phyloP scores from a whole-genome alignment of 345 rosid genomes.

The Aurinia saxatilis region DNA sequence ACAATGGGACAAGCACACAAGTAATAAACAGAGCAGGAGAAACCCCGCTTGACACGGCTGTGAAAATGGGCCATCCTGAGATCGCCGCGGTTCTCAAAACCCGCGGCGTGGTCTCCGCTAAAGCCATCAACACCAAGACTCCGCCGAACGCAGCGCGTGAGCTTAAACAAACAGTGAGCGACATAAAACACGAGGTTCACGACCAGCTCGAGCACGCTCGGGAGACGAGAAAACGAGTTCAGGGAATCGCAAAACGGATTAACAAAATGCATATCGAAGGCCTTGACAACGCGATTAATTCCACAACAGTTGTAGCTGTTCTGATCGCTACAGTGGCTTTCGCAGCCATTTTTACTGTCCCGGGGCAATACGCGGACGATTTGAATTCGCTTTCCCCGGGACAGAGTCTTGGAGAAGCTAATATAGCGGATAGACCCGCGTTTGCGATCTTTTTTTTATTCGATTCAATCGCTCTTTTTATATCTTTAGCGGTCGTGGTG shows the following conservation, averaged over 20 bases:
- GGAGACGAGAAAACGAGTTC: conserved; percentile 77
- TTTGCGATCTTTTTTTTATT: conserved; percentile 79
- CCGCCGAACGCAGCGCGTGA: conserved; percentile 55
- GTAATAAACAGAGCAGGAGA: conserved; percentile 60
- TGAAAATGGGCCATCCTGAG: conserved; percentile 55
- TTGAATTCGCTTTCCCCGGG: conserved; percentile 31
- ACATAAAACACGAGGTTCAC: conserved; percentile 90
- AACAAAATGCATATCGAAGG: conserved; percentile 88
- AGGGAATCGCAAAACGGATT: conserved; percentile 77
- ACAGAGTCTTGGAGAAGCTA: conserved; percentile 67
- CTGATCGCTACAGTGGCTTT: conserved; percentile 91
- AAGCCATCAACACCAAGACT: conserved; percentile 37
- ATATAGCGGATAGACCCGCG: conserved; percentile 54
- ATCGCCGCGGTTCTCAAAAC: conserved; percentile 46
- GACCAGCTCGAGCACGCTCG: conserved; percentile 86
- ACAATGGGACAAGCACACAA: conserved; percentile 39
- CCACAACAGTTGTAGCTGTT: conserved; percentile 92
- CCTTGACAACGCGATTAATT: conserved; percentile 89
- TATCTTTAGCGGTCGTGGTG: conserved; percentile 87
- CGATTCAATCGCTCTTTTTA: conserved; percentile 82
- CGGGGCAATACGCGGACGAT: conserved; percentile 76
- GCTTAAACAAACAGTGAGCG: conserved; percentile 86
- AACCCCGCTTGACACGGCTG: conserved; percentile 85
- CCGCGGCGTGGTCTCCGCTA: conserved; percentile 67
- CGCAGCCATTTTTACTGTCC: conserved; percentile 89